Evolutionary conservation across 1,139 yeast genomes (phyloP).

Genomic region (Saccharomyces hybrid): DNA sequence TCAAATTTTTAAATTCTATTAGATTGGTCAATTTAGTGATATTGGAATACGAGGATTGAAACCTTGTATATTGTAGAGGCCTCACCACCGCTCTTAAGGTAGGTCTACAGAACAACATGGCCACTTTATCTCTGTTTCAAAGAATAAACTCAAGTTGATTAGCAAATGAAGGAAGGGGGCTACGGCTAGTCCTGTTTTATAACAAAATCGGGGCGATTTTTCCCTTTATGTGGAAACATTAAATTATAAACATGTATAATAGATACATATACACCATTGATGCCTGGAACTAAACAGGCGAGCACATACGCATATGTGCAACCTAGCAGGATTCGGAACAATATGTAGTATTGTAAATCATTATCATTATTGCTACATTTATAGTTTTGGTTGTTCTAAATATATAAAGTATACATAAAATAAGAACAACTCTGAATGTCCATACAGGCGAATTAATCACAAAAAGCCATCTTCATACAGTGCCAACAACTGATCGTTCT

Average conservation of each 20-base stretch:
- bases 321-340: neutral
- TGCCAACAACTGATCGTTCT: slow-evolving; percentile 16
- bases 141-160: neutral
- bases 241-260: neutral
- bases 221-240: neutral
- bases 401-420: neutral
- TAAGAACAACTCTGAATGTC: neutral
- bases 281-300: neutral
- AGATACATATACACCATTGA: neutral
- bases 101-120: neutral
- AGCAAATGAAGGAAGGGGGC: neutral
- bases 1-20: slow-evolving; percentile 41
- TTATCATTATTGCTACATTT: neutral
- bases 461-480: slow-evolving; percentile 17
- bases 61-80: neutral
- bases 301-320: neutral
- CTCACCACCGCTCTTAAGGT: neutral
- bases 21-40: slow-evolving; percentile 17
- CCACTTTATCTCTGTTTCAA: neutral
- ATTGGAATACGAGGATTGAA: slow-evolving; percentile 9
- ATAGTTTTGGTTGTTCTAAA: neutral
- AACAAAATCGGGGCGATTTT: neutral
- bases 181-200: neutral
- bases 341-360: neutral
- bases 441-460: slow-evolving; percentile 2